Base-by-base conservation (phyloP, 768 basidiomycete species). In the Podaxis mareebaensis region DNA sequence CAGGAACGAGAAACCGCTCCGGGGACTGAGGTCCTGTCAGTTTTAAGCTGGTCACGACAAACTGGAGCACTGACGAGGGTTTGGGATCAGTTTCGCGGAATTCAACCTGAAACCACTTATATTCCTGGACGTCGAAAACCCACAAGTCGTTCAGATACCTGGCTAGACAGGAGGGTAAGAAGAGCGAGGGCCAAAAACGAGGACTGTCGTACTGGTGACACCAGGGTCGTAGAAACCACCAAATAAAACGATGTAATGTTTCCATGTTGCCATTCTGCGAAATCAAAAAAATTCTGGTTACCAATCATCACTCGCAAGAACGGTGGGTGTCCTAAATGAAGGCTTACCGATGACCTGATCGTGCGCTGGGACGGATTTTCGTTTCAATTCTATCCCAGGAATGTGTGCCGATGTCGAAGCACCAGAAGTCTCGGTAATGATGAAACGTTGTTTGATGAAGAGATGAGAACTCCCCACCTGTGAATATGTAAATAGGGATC, bases 151-250 rank as follows among this genome's bases (percentile, higher is more conserved):
- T 90, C 20, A 93, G 76, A 71, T 95, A 95, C 46, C 88, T 84
- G 4, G 92, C 92, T 94, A 53, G 2, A 24, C 12, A 52, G 20
- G 1, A n/a, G 15, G 7, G 15, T 52, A 36, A 20, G 28, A 8
- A 24, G 46, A 28, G 44, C 4, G 13, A 15, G 12, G 28, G 28
- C 46, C 28, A 57, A 39, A 20, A 38, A 52, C 15, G 44, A 53
- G 22, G 15, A 28, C 4, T 28, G 20, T 65, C 84, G 53, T 68
- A 92, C 92, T 96, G 49, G 85, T 86, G 53, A 91, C 77, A 2
- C 95, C 94, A 1, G 92, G 90, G 70, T 96, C 93, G 66, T 92
- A 90, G 72, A 96, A 96, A 0, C 94, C 95, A 4, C 94, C 95
- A 70, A 96, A 97, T 0, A 96, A 79, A 40, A 96, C 81, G 28